phyloP scores from a whole-genome alignment of 163 green algal genomes.

The Volvox carteri region DNA sequence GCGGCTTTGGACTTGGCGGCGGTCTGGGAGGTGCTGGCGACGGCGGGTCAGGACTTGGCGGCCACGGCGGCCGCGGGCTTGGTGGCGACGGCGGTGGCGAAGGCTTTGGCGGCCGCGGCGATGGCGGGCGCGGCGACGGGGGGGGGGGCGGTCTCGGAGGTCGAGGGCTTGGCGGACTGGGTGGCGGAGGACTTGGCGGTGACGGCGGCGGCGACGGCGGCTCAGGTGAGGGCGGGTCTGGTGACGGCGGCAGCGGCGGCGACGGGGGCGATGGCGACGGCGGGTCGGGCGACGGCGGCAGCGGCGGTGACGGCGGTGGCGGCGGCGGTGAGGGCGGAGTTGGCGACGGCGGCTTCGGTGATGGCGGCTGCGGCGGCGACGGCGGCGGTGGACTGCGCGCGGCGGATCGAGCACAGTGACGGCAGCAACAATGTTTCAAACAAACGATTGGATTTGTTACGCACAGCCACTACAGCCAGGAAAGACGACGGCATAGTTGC shows the following conservation, averaged over 20 bases:
- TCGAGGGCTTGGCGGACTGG: background rate
- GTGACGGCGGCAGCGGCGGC: background rate
- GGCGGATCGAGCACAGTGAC: background rate
- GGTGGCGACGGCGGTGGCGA: background rate
- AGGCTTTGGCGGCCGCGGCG: background rate
- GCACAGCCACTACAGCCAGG: too few species aligned
- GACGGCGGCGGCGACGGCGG: constrained; percentile 14
- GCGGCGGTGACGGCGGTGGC: background rate
- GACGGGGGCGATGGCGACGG: background rate
- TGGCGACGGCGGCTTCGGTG: background rate
- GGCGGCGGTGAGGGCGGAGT: background rate
- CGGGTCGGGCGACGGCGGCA: constrained; percentile 4
- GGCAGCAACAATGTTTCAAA: background rate
- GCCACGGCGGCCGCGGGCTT: background rate
- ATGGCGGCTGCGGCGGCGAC: constrained; percentile 25
- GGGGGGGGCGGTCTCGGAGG: background rate
- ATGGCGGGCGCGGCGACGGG: background rate
- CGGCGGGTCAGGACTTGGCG: background rate
- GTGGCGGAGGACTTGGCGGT: background rate
- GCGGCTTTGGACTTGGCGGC: background rate
- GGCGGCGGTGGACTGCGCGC: constrained; percentile 17
- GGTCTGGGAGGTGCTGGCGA: background rate
- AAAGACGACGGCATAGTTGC: too few species aligned
- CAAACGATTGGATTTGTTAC: too few species aligned
- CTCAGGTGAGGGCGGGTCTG: background rate